Evolutionary conservation across 306 rosid species (phyloP), one percentile per base, ranked within the genome.

Genomic region (Sicyos edulis): DNA sequence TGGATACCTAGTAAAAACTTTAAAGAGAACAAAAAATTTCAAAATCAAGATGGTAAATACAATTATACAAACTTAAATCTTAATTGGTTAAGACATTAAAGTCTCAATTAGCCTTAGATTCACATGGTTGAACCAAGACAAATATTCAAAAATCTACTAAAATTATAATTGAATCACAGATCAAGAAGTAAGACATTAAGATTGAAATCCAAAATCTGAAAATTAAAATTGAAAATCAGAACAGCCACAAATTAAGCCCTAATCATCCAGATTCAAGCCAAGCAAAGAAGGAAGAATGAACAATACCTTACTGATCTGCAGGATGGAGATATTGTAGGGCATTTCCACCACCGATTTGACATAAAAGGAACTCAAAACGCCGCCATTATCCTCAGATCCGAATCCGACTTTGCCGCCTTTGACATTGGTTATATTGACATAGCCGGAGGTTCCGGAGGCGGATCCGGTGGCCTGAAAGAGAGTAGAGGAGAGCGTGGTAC

Each of bases 381-480:
- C 98, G 54, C 61, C 84, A 64, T 80, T 83, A 75, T 88, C 91
- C 17, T 87, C 88, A 3, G 91, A 81, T 0, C 81, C 97, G 7
- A 93, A 91, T 0, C 96, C 99, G 0, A 93, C 99, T 70, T 85
- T 93, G 0, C 99, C 99, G 0, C 85, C 95, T 19, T 84, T 91
- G 8, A 91, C 80, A 71, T 91, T 80, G 0, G 99, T 93, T 78
- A 93, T 83, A 81, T 93, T 93, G 7, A 93, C 96, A 73, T 87
- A 93, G 0, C 99, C 99, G 0, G 99, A 74, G 9, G 99, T 85
- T 0, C 97, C 97, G 0, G 85, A 62, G 4, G 99, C 99, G 0
- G 84, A 57, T 0, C 99, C 99, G 0, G 88, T 82, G 22, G 99
- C 91, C 55, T 93, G 99, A 70, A 83, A 93, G 80, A 91, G 83